A percentile compares a stretch with the other conserved stretches of the same genome.
phyloP scores from a whole-genome alignment of 345 rosid species.

The Raphanus sativus region DNA sequence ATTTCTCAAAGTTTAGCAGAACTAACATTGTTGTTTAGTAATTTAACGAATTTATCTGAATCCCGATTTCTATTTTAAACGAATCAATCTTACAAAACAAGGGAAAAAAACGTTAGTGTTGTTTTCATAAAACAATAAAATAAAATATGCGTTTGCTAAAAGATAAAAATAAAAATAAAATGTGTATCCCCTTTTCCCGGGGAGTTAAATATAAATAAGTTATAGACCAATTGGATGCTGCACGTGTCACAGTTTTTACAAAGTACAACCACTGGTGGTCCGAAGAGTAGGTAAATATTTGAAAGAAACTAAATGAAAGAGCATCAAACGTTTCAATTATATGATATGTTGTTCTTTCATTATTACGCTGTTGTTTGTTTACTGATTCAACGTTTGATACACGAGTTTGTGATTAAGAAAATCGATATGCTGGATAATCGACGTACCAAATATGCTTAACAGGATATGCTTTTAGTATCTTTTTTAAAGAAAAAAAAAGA shows the following conservation, averaged over 20 bases:
- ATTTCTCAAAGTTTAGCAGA: not conserved
- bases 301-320: conserved; percentile 26
- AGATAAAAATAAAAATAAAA: not conserved
- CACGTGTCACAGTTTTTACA: conserved; percentile 35
- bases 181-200: not conserved
- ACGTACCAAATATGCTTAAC: not conserved
- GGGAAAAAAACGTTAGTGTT: conserved; percentile 31
- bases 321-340: conserved; percentile 23
- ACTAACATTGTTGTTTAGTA: conserved; percentile 1
- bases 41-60: conserved; percentile 9
- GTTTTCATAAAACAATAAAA: not conserved
- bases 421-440: not conserved
- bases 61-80: not conserved
- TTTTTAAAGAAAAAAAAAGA: too few species aligned
- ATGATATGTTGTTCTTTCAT: conserved; percentile 15
- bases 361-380: conserved; percentile 18
- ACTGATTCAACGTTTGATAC: conserved; percentile 19
- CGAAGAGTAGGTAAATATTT: conserved; percentile 46
- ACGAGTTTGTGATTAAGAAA: not conserved
- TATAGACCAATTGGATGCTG: conserved; percentile 19
- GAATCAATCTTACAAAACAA: conserved; percentile 21
- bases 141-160: not conserved
- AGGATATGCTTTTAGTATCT: too few species aligned
- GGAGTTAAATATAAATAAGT: not conserved
- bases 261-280: conserved; percentile 49